A percentile compares a stretch with the other conserved stretches of the same genome.
phyloP scores from a whole-genome alignment of 75 land plant genomes.

The Pinus albicaulis region DNA sequence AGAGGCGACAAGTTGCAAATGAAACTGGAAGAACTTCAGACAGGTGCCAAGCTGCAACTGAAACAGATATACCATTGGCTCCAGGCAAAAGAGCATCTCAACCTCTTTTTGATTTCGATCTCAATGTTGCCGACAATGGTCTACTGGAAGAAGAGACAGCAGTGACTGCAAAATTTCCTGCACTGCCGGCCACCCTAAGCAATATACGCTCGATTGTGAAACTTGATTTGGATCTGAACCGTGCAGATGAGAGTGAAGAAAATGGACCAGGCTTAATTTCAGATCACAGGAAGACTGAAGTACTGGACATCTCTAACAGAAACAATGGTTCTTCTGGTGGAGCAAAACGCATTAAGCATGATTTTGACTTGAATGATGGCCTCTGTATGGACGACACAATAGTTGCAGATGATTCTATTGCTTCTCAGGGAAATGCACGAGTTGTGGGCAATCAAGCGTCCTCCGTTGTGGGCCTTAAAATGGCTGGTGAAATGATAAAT shows the following conservation, averaged over 20 bases:
- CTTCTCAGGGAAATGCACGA: slow-evolving; percentile 1
- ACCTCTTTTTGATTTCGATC: slow-evolving; percentile 33
- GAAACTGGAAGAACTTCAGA: no score
- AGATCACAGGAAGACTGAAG: slow-evolving; percentile 13
- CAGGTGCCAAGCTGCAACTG: slow-evolving; percentile 6
- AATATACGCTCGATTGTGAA: slow-evolving; percentile 48
- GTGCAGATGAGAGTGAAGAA: slow-evolving; percentile 42
- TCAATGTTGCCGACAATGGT: slow-evolving; percentile 40
- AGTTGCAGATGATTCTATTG: slow-evolving; percentile 3
- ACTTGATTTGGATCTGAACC: slow-evolving; percentile 51
- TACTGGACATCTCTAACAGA: neutral
- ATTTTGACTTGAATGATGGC: slow-evolving; percentile 54
- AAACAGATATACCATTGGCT: neutral
- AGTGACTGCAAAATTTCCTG: neutral
- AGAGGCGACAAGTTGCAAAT: no score
- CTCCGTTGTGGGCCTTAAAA: slow-evolving; percentile 12
- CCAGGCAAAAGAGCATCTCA: slow-evolving; percentile 1
- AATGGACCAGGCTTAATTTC: slow-evolving; percentile 8
- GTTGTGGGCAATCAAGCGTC: neutral
- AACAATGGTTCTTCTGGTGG: slow-evolving; percentile 3
- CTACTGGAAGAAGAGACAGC: neutral
- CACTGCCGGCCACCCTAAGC: slow-evolving; percentile 15
- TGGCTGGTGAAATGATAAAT: slow-evolving; percentile 8
- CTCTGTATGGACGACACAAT: slow-evolving; percentile 30
- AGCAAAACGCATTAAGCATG: slow-evolving; percentile 18